Percentiles rank a stretch among this genome's conserved stretches.
These are phyloP conservation scores for Aureobasidium vineae DNA, from an alignment of 2,329 filamentous ascomycete genomes.

Conservation along the genomic window DNA sequence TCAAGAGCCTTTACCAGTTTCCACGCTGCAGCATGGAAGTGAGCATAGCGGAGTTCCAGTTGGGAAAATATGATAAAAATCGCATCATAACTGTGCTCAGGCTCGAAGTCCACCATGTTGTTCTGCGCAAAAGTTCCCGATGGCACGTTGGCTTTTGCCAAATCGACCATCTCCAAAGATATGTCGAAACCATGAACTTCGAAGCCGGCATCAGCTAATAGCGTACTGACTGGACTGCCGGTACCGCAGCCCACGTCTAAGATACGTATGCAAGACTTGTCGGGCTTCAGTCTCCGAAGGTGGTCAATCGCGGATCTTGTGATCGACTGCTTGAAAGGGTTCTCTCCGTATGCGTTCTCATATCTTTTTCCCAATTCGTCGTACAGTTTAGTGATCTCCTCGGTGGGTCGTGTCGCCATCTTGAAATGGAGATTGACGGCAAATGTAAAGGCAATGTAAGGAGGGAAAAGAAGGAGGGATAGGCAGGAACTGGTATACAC, in stretches of 20 bases:
- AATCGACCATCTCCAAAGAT: slow-evolving; percentile 37
- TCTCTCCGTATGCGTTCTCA: slow-evolving; percentile 36
- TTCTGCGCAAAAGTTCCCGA: slow-evolving; percentile 32
- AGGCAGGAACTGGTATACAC: no score
- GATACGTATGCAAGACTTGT: slow-evolving; percentile 26
- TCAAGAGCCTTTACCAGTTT: slow-evolving; percentile 32
- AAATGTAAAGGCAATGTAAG: no score
- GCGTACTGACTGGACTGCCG: slow-evolving; percentile 35
- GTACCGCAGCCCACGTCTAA: slow-evolving; percentile 40
- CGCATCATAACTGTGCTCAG: slow-evolving; percentile 32
- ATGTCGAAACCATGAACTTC: slow-evolving; percentile 36
- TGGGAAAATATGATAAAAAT: slow-evolving; percentile 38
- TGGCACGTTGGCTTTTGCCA: slow-evolving; percentile 30
- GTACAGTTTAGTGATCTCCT: not conserved
- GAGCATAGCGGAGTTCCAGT: slow-evolving; percentile 34
- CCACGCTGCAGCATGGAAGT: slow-evolving; percentile 33
- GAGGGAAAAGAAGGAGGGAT: no score
- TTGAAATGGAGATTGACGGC: no score
- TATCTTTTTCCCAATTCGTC: slow-evolving; percentile 36
- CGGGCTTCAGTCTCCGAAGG: slow-evolving; percentile 1
- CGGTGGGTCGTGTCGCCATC: no score
- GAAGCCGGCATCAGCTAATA: slow-evolving; percentile 34
- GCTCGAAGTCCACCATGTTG: slow-evolving; percentile 34
- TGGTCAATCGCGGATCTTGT: slow-evolving; percentile 27
- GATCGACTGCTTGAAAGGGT: slow-evolving; percentile 34